Evolutionary conservation across 1,284 basidiomycete genomes (phyloP), one percentile per base, ranked within the genome.

Genomic region (Mycena sp.): DNA sequence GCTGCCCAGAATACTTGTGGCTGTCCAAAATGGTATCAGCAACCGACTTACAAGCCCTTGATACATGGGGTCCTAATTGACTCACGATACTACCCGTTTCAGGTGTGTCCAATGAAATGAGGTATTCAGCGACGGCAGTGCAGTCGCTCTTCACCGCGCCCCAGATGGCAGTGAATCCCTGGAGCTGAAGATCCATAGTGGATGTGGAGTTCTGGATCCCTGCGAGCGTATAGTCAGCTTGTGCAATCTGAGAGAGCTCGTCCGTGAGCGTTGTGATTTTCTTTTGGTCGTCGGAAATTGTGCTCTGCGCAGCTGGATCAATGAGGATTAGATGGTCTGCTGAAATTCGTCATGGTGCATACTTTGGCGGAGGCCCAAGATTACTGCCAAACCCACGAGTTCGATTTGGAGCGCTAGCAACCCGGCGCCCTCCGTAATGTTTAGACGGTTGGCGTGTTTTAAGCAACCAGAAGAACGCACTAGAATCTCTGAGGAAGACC

Each of bases 131-230:
- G 12, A 52, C 35, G 16, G 19, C 19, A 26, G 32, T 26, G 50
- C 50, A 52, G 50, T 52, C 50, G 17, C 35, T 52, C 32, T n/a
- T 26, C 6, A 52, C 50, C 16, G 50, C 50, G 35, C 12, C 23
- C 50, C 50, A 52, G 21, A 52, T 52, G n/a, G 19, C 32, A 4
- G 50, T 16, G 35, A 52, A 52, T 3, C 35, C 35, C 50, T 11
- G 16, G 30, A 52, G 4, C 23, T 52, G 50, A 11, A 14, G 32
- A 35, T 23, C 23, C 30, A 52, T 52, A 21, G 32, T 52, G 23
- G 37, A 35, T 9, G 50, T 52, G n/a, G 35, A 16, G 7, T 14
- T 19, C 5, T 10, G 29, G 23, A 37, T 52, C 5, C 21, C 23
- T 32, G 17, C 5, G 23, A 46, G 44, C 6, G 44, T 40, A 9